Evolutionary conservation across 345 rosid species (phyloP), one percentile per base, ranked within the genome.

Genomic region (Mangifera indica): DNA sequence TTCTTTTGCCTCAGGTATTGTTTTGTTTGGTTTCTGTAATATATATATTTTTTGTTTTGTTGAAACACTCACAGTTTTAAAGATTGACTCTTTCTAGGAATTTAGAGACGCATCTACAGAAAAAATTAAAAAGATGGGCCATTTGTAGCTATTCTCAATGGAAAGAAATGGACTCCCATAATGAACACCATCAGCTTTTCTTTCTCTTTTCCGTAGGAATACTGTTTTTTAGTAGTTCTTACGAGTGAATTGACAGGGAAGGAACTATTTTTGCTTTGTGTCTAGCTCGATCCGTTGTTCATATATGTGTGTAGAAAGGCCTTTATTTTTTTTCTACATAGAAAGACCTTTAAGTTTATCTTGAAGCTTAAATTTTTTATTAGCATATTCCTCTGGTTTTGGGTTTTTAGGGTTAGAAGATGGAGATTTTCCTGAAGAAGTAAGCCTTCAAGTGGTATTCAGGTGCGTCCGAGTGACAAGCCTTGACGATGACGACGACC

Each of bases 401-500:
- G 52, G 69, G 40, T 56, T 69, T 21, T 73, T 84, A 90, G 97
- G 97, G 88, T 84, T 87, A 64, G 97, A 90, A 74, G 78, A 81
- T 60, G 95, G 84, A 72, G 79, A 80, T 79, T 90, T 92, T 57
- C 98, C 98, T 3, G 26, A 84, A 10, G 93, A 90, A 72, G 87
- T 90, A 74, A 94, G 71, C 74, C 81, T 92, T 7, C 70, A 86
- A 37, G 97, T 97, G 55, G 66, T 84, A 51, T 94, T 94, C 73
- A 87, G 92, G 22, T 88, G 98, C 52, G 93, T 94, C 4, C 79
- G 88, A 73, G 87, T 94, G 84, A 87, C 88, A 72, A 72, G 85
- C 48, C 51, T 88, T 42, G 97, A 90, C 37, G 97, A 94, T 17
- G 75, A 57, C 20, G 93, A 89, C 12, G 97, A 93, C 7, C 91